Base-by-base conservation (phyloP, 768 basidiomycete species). In the Strobilomyces echinocephalus region DNA sequence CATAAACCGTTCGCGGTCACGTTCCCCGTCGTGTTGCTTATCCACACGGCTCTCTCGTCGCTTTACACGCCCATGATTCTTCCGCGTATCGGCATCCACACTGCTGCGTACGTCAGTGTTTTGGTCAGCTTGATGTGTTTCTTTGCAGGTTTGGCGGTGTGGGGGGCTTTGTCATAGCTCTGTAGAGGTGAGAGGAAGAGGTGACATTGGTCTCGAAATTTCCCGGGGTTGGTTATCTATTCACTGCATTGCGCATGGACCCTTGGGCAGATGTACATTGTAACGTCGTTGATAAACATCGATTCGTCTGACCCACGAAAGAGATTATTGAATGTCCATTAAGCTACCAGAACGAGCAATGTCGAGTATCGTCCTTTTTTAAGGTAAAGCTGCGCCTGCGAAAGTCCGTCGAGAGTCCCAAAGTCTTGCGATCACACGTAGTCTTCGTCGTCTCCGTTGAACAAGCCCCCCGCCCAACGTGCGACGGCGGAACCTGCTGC, bases 51-150 rank as follows among this genome's bases (percentile, higher is more conserved):
- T 30, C 77, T 91, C 20, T 72, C 80, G 4, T 69, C 86, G 16
- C 73, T 91, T 49, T 85, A 91, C 58, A 82, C 86, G 0, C 81
- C 87, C 1, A 69, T 76, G 48, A 71, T 89, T 28, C 75, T 92
- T 12, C 86, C 88, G 0, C 76, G 79, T 38, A 78, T 91, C 26
- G 90, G 90, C 8, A 78, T 91, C 28, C 90, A 88, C 47, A 82
- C 81, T 0, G 85, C 84, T 31, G 88, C 87, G 24, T 93, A 90
- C 68, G 73, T 84, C 10, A 82, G 80, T 20, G 73, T 83, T 42
- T 66, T 92, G 30, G 76, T 87, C 5, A 82, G 83, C 0, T 69
- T 92, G 12, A 84, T 85, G 26, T 73, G 75, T 36, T 81, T 91
- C 60, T 91, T 91, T 64, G 77, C 80, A 4, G 89, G 87, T 4